Evolutionary conservation across 352 stramenopile species (phyloP).

Genomic region (Pythium volutum): DNA sequence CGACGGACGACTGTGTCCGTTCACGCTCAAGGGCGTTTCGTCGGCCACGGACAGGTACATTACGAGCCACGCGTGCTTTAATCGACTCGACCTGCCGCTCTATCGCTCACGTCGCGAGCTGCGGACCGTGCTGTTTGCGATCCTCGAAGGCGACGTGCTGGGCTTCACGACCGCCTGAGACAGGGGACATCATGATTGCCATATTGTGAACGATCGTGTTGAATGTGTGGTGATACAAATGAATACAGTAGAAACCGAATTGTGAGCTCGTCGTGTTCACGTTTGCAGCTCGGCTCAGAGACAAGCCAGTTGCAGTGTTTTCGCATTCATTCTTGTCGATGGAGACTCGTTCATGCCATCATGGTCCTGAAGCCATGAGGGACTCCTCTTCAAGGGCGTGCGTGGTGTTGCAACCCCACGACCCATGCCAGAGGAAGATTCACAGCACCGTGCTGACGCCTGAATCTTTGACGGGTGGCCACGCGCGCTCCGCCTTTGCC

Average conservation of each 20-base stretch:
- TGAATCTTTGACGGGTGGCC: conserved; percentile 8
- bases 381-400: neutral
- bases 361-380: neutral
- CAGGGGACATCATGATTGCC: too few relatives aligned
- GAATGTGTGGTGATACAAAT: too few relatives aligned
- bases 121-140: conserved; percentile 25
- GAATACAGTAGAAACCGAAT: too few relatives aligned
- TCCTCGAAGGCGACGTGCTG: conserved; percentile 28
- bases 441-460: neutral
- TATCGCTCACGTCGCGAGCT: conserved; percentile 75
- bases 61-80: conserved; percentile 29
- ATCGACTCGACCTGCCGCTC: conserved; percentile 84
- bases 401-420: conserved; percentile 1
- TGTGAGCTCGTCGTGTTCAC: too few relatives aligned
- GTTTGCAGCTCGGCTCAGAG: too few relatives aligned
- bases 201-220: too few relatives aligned
- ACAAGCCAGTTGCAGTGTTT: neutral
- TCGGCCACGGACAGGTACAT: conserved; percentile 23
- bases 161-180: conserved; percentile 23
- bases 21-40: conserved; percentile 57
- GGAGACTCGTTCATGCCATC: too few relatives aligned
- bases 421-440: too few relatives aligned
- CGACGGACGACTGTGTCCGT: conserved; percentile 70
- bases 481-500: conserved; percentile 10
- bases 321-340: neutral